These are phyloP conservation scores for Penicillium sp. DNA, from an alignment of 2,329 filamentous ascomycete genomes.

Conservation along the genomic window DNA sequence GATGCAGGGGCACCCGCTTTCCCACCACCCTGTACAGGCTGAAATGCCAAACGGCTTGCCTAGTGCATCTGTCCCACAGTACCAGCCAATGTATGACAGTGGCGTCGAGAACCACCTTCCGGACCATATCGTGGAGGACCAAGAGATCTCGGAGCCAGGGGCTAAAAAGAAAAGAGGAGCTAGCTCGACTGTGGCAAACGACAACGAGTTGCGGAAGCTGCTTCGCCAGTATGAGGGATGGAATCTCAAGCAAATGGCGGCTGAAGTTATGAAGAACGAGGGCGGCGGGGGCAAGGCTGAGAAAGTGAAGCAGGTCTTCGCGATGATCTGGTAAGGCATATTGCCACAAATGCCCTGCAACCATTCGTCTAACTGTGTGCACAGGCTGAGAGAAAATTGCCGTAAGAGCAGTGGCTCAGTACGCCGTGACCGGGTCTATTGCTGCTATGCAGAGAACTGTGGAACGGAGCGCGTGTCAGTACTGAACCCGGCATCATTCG, in stretches of 20 bases:
- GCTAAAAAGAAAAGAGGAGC: conserved; percentile 49
- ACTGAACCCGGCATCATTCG: conserved; percentile 94
- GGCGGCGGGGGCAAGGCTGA: conserved; percentile 51
- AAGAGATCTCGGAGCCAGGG: conserved; percentile 46
- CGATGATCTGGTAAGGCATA: conserved; percentile 51
- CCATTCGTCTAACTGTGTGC: conserved; percentile 9
- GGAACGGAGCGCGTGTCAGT: conserved; percentile 92
- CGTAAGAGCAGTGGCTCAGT: conserved; percentile 63
- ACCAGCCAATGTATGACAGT: conserved; percentile 43
- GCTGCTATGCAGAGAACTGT: conserved; percentile 90
- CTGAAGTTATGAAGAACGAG: conserved; percentile 51
- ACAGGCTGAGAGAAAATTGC: conserved; percentile 50
- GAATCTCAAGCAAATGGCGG: conserved; percentile 48
- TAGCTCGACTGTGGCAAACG: conserved; percentile 50
- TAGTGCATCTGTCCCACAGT: conserved; percentile 38
- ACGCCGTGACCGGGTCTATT: conserved; percentile 88
- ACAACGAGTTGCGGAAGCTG: conserved; percentile 50
- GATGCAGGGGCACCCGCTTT: conserved; percentile 36
- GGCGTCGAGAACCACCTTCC: conserved; percentile 45
- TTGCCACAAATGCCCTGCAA: not conserved
- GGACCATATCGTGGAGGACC: conserved; percentile 42
- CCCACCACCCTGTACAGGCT: conserved; percentile 37
- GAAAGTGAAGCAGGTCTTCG: conserved; percentile 54
- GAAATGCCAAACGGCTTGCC: conserved; percentile 39
- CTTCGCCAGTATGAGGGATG: conserved; percentile 50